phyloP scores from a whole-genome alignment of 352 stramenopile genomes.

The Phytophthora gonapodyides region DNA sequence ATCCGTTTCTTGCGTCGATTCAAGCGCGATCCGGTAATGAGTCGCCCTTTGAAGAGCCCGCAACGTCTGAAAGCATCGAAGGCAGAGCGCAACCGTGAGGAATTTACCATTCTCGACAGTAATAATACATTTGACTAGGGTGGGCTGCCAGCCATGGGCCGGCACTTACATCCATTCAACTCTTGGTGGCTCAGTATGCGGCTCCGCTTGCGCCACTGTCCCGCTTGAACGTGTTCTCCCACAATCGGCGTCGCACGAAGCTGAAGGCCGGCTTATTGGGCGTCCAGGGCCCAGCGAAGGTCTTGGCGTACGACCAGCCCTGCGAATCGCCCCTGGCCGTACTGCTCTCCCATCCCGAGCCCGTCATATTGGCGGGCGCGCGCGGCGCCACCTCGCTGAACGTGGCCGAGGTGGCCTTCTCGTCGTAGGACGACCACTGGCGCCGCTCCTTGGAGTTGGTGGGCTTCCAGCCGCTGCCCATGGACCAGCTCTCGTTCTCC shows the following conservation, averaged over 20 bases:
- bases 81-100: not conserved
- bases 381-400: constrained; percentile 53
- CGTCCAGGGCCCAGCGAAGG: constrained; percentile 63
- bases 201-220: constrained; percentile 8
- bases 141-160: constrained; percentile 3
- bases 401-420: constrained; percentile 42
- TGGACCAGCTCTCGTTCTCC: constrained; percentile 70
- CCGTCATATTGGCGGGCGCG: constrained; percentile 42
- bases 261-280: constrained; percentile 52
- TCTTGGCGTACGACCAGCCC: constrained; percentile 72
- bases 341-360: constrained; percentile 61
- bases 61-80: constrained; percentile 1
- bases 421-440: constrained; percentile 63
- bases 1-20: constrained; percentile 37
- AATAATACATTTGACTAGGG: constrained; percentile 21
- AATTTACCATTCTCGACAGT: constrained; percentile 2
- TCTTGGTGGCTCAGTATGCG: constrained; percentile 30
- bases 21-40: constrained; percentile 5
- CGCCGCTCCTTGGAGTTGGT: constrained; percentile 49
- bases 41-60: constrained; percentile 11
- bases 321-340: constrained; percentile 50
- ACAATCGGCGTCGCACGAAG: constrained; percentile 71
- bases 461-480: constrained; percentile 51
- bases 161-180: constrained; percentile 18
- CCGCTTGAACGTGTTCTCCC: constrained; percentile 65